Evolutionary conservation across 75 land plant species (phyloP).

Genomic region (Pinus albicaulis): DNA sequence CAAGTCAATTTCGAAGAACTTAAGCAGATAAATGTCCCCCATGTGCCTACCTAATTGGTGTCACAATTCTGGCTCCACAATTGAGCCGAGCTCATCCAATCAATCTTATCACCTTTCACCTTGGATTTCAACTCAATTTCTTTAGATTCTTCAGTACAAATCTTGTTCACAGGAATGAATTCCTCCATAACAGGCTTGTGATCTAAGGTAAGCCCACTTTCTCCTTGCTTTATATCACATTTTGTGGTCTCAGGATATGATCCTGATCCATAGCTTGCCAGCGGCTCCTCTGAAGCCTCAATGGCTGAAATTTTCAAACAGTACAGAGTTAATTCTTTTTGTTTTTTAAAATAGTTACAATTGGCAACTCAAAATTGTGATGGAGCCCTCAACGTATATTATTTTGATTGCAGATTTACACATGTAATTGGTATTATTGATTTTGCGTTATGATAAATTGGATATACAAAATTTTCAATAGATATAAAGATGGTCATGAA

Average conservation of each 20-base stretch:
- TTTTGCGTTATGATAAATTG: too few species aligned
- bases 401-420: too few species aligned
- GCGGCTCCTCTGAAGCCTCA: constrained; percentile 65
- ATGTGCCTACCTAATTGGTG: constrained; percentile 1
- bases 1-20: neutral
- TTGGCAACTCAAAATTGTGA: too few species aligned
- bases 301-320: constrained; percentile 45
- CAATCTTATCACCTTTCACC: constrained; percentile 42
- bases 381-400: too few species aligned
- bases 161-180: constrained; percentile 75
- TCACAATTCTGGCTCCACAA: constrained; percentile 67
- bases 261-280: constrained; percentile 21
- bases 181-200: constrained; percentile 69
- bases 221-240: constrained; percentile 10
- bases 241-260: constrained; percentile 6
- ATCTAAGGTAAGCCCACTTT: constrained; percentile 7
- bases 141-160: constrained; percentile 10
- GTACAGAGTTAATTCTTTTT: neutral
- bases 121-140: neutral
- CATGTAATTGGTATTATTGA: too few species aligned
- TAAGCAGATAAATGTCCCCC: neutral
- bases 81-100: constrained; percentile 88
- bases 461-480: too few species aligned
- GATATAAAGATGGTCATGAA: too few species aligned
- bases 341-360: too few species aligned